Conservation (phyloP, 768 basidiomycete species). For the Phaeotremella skinneri region DNA sequence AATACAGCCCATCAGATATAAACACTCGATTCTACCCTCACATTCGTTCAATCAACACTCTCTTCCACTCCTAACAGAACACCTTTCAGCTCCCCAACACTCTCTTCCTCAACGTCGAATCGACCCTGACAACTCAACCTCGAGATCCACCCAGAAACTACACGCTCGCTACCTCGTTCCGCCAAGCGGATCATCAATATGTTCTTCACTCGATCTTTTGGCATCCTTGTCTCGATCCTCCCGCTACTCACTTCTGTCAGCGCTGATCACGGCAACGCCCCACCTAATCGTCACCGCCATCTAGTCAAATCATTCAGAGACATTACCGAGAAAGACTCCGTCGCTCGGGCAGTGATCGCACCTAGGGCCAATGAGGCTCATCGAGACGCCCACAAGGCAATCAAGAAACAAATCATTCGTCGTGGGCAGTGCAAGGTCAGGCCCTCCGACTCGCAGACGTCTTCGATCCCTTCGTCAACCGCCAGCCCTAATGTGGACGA, state of each 20-base stretch:
- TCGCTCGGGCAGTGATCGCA: slow-evolving; percentile 14
- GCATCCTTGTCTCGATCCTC: slow-evolving; percentile 29
- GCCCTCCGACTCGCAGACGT: too few species aligned
- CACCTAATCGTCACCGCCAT: slow-evolving; percentile 32
- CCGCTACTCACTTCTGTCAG: slow-evolving; percentile 27
- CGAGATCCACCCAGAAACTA: too few species aligned
- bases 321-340: slow-evolving; percentile 7
- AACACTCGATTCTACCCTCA: too few species aligned
- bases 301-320: slow-evolving; percentile 19
- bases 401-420: slow-evolving; percentile 32
- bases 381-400: slow-evolving; percentile 31
- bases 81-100: too few species aligned
- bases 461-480: slow-evolving; percentile 8
- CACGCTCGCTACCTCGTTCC: too few species aligned
- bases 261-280: slow-evolving; percentile 21
- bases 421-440: slow-evolving; percentile 25
- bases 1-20: too few species aligned
- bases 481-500: slow-evolving; percentile 1
- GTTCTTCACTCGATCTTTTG: slow-evolving; percentile 7
- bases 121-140: too few species aligned
- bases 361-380: slow-evolving; percentile 29
- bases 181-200: too few species aligned
- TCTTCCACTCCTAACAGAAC: too few species aligned
- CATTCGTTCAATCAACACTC: too few species aligned
- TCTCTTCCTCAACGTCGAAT: not conserved